Conservation (phyloP, 23 red algal genomes). For the Gracilaria domingensis region DNA sequence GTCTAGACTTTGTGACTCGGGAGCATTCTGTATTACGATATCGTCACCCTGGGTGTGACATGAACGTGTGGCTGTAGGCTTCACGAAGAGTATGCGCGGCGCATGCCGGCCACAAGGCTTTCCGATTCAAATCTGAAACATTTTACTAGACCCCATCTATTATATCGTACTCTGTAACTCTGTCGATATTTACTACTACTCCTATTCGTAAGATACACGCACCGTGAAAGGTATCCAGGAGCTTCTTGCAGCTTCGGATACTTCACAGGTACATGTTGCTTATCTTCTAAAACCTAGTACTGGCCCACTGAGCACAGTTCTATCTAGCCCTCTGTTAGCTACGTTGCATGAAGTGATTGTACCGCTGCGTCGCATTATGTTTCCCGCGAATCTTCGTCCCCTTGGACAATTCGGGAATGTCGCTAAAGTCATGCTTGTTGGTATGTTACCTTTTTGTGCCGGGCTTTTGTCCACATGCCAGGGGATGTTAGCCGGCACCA, state of each 20-base stretch:
- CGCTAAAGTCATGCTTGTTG: background rate
- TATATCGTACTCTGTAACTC: too few species aligned
- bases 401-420: background rate
- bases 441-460: too few species aligned
- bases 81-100: constrained; percentile 4
- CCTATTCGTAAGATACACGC: too few species aligned
- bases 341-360: background rate
- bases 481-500: background rate
- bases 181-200: too few species aligned
- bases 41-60: too few species aligned
- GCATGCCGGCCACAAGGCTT: background rate
- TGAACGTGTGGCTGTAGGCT: constrained; percentile 10
- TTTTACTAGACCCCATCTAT: too few species aligned
- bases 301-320: background rate
- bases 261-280: background rate
- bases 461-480: background rate
- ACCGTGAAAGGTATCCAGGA: too few species aligned
- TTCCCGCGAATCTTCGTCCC: constrained; percentile 15
- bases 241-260: too few species aligned
- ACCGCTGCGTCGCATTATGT: constrained; percentile 7
- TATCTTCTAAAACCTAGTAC: background rate
- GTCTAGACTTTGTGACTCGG: too few species aligned
- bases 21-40: too few species aligned
- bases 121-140: constrained; percentile 16
- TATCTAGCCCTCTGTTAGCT: background rate